Evolutionary conservation across 495 filamentous ascomycete species (phyloP).

Genomic region (Ramalina peruviana): DNA sequence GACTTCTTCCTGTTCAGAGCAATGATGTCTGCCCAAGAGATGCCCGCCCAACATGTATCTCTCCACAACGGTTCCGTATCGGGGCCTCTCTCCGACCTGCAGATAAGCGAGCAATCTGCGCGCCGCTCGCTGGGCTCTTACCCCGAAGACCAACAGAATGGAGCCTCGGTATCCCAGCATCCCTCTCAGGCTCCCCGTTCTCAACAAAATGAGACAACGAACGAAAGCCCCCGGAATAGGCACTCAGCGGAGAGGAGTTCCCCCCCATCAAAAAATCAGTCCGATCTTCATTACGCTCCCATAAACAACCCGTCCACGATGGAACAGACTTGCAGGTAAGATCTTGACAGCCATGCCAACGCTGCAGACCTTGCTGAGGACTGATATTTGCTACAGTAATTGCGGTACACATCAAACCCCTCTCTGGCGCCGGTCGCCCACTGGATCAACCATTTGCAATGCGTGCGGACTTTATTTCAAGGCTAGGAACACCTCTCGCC

Average conservation of each 20-base stretch:
- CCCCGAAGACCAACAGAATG: too few relatives aligned
- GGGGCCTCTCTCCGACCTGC: too few relatives aligned
- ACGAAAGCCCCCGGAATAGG: background rate
- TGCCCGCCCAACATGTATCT: too few relatives aligned
- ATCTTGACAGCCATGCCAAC: background rate
- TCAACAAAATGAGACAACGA: too few relatives aligned
- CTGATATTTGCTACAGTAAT: slow-evolving; percentile 45
- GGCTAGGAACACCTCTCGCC: slow-evolving; percentile 76
- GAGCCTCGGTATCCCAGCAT: too few relatives aligned
- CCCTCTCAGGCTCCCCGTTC: too few relatives aligned
- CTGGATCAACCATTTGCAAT: slow-evolving; percentile 92
- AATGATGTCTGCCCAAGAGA: too few relatives aligned
- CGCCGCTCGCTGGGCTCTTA: too few relatives aligned
- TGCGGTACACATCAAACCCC: slow-evolving; percentile 88
- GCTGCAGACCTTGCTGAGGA: background rate
- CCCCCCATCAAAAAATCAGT: slow-evolving; percentile 6
- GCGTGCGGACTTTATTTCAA: slow-evolving; percentile 93
- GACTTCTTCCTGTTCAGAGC: too few relatives aligned
- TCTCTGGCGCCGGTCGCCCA: slow-evolving; percentile 85
- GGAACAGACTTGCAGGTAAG: slow-evolving; percentile 44
- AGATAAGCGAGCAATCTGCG: too few relatives aligned
- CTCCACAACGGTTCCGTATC: too few relatives aligned
- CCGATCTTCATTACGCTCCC: slow-evolving; percentile 14
- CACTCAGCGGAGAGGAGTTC: background rate
- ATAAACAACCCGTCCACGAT: slow-evolving; percentile 16